Percentiles rank a stretch among this genome's conserved stretches.
phyloP scores from a whole-genome alignment of 345 rosid species.

The Brassica rapa region DNA sequence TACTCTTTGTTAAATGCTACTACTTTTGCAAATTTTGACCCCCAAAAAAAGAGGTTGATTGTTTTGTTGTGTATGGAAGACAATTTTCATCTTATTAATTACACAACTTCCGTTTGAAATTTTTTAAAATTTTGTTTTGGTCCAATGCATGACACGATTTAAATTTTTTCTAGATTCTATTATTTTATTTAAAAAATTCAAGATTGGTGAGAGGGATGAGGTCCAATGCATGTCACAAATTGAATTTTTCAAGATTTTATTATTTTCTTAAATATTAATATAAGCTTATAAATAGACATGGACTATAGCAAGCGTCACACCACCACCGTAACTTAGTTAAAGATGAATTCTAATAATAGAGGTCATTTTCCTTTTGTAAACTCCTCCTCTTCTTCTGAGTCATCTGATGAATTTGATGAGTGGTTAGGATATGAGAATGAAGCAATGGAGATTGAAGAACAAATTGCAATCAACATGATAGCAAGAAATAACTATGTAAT shows the following conservation, averaged over 20 bases:
- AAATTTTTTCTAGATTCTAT: not conserved
- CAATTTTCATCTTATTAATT: not conserved
- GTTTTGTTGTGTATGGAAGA: constrained; percentile 24
- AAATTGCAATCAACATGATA: not conserved
- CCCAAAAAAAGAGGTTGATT: not conserved
- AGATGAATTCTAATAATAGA: not conserved
- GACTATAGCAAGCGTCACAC: not conserved
- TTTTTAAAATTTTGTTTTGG: too few relatives aligned
- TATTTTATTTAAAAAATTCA: not conserved
- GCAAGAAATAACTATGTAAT: not conserved
- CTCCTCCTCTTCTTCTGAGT: not conserved
- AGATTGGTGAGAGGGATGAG: not conserved
- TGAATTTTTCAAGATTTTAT: not conserved
- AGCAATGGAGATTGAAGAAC: not conserved
- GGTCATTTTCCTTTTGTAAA: not conserved
- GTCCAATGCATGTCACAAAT: not conserved
- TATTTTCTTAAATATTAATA: not conserved
- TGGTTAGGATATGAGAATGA: not conserved
- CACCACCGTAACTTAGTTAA: not conserved
- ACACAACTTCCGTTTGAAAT: not conserved
- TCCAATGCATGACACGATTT: too few relatives aligned
- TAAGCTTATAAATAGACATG: not conserved
- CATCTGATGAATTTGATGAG: not conserved
- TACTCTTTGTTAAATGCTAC: constrained; percentile 36
- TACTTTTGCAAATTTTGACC: constrained; percentile 37